Base-by-base conservation (phyloP, 441 rosid genomes). In the Lagerstroemia fauriei region DNA sequence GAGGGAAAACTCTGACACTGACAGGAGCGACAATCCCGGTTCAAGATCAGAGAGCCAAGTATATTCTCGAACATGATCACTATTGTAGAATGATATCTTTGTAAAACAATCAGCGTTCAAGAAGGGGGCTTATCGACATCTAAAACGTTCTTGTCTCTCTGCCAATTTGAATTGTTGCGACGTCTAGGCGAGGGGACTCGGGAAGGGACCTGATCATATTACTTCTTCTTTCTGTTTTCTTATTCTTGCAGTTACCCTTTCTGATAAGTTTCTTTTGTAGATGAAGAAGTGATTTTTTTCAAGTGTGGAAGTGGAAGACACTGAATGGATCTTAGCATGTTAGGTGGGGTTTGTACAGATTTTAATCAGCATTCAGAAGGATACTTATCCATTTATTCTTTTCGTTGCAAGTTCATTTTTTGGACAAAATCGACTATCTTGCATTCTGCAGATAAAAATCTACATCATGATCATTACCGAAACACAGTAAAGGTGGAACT, bases 1-100 rank as follows among this genome's bases (percentile, higher is more conserved):
- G 57, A 91, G 81, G 87, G 97, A 95, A 50, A 92, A 85, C 71
- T 95, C 98, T 0, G 99, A 95, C 84, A 95, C 97, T 0, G 98
- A 96, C 9, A 80, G 76, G 50, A 89, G 92, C 32, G 96, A 94
- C 83, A 79, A 89, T 87, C 87, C 93, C 0, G 90, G 91, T 81
- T 92, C 96, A 75, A 92, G 94, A 86, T 85, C 91, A 74, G 93
- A 89, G 80, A 92, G 95, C 89, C 88, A 48, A 77, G 56, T 7
- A 1, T 75, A 79, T 44, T 59, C 79, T 85, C 83, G 81, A 78
- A 79, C 85, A 46, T 86, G 77, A 83, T 32, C 24, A 16, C 22
- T 16, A 1, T 16, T 14, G 24, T 24, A 53, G 22, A 3, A 53
- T 53, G 17, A 25, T 65, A 29, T 46, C 34, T 50, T 24, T 11